Evolutionary conservation across 2,329 filamentous ascomycete genomes (phyloP), one percentile per base, ranked within the genome.

Genomic region (Taxawa tesnikishii): DNA sequence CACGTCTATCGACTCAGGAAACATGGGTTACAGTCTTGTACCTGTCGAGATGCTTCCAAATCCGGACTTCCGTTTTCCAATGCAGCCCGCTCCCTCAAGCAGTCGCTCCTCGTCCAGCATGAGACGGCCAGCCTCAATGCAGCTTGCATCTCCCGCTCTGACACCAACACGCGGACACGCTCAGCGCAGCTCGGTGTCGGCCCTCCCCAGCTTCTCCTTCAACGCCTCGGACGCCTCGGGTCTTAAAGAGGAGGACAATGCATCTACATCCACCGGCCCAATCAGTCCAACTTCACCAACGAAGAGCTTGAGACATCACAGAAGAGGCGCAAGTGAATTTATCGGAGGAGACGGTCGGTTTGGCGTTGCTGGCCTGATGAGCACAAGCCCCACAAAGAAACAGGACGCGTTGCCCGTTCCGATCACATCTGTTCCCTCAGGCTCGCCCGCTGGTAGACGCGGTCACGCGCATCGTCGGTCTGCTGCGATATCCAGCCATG

Each of bases 391-490:
- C 16, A 79, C 75, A 8, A 83, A 77, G 33, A 68, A 64, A 37
- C 73, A 74, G 5, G 68, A 70, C 41, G 54, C 67, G 6, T 66
- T 76, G 6, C 70, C 74, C 31, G 56, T 62, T 8, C 64, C 79
- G 8, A 62, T 61, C 28, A 62, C 67, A 36, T 59, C 66, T 31
- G 51, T 62, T 15, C 50, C 55, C 15, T 60, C 62, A 19, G 63
- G 62, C 6, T 63, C 63, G 17, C 62, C 72, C 26, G 58, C 59
- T 18, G 60, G 65, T 32, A 68, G 75, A 39, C 70, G 82, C 43
- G 75, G 79, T 11, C 83, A 92, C 55, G 73, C 72, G 12, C 87
- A 94, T 51, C 74, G 83, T 37, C 75, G 88, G 38, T 94, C 87
- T 15, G 68, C 60, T 38, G 81, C 83, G 4, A 76, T 94, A 31